phyloP scores from a whole-genome alignment of 345 rosid species.

The Gynandropsis gynandra region DNA sequence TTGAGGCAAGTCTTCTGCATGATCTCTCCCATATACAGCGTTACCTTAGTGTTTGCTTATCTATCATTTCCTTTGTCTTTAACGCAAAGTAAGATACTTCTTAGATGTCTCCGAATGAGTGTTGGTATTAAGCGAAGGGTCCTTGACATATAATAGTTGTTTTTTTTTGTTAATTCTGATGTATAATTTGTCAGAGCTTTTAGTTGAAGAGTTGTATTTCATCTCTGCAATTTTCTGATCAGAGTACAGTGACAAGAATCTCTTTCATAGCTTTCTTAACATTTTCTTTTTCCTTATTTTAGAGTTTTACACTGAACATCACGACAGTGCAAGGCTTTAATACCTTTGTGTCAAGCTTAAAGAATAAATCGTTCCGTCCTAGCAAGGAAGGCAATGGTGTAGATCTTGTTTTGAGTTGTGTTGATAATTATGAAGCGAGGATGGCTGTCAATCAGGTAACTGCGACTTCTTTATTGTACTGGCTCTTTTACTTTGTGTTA shows the following conservation, averaged over 20 bases:
- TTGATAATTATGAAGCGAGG: constrained; percentile 93
- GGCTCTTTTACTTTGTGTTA: constrained; percentile 3
- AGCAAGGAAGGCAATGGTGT: constrained; percentile 75
- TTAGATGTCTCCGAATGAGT: background rate
- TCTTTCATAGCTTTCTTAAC: background rate
- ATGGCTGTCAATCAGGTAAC: constrained; percentile 98
- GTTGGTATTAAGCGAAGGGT: background rate
- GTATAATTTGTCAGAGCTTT: background rate
- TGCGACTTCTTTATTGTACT: background rate
- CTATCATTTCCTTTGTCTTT: constrained; percentile 10
- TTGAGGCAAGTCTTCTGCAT: constrained; percentile 44
- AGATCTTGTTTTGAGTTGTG: constrained; percentile 95
- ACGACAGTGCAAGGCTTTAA: constrained; percentile 92
- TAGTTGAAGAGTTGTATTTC: background rate
- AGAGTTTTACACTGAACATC: constrained; percentile 94
- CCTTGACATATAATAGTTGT: constrained; percentile 6
- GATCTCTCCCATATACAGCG: constrained; percentile 3
- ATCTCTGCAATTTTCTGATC: background rate
- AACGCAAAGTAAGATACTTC: background rate
- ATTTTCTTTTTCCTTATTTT: constrained; percentile 6
- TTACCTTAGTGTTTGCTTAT: background rate
- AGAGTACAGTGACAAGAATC: background rate
- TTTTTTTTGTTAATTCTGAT: background rate
- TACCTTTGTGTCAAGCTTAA: constrained; percentile 73
- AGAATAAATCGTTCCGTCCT: constrained; percentile 51